These are phyloP conservation scores for Pleurotus tuoliensis DNA, from an alignment of 768 basidiomycete species.

Conservation along the genomic window DNA sequence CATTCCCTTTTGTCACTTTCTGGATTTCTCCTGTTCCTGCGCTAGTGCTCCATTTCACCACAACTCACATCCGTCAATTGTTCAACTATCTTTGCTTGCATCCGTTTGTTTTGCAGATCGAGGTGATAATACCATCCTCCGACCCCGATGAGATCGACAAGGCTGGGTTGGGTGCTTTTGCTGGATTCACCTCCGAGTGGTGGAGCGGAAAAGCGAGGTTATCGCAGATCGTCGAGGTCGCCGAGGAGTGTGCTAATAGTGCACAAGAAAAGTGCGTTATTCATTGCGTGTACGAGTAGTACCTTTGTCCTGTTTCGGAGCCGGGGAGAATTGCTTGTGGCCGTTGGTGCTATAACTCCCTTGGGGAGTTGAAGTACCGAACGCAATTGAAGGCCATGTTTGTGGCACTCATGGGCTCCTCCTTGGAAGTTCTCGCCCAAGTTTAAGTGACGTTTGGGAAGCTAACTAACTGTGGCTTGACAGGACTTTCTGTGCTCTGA, in stretches of 20 bases:
- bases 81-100: slow-evolving; percentile 21
- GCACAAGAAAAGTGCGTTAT: slow-evolving; percentile 23
- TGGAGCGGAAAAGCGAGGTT: slow-evolving; percentile 38
- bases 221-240: slow-evolving; percentile 36
- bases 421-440: neutral
- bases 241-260: slow-evolving; percentile 23
- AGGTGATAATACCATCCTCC: slow-evolving; percentile 54
- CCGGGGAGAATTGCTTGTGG: too few relatives aligned
- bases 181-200: neutral
- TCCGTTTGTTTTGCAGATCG: slow-evolving; percentile 39
- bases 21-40: slow-evolving; percentile 5
- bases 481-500: slow-evolving; percentile 37
- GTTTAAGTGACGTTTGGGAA: too few relatives aligned
- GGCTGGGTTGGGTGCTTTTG: neutral
- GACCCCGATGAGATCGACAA: slow-evolving; percentile 8
- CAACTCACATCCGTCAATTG: slow-evolving; percentile 42
- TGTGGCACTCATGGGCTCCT: too few relatives aligned
- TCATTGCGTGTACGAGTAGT: too few relatives aligned
- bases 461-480: neutral
- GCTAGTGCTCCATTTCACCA: slow-evolving; percentile 21
- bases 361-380: too few relatives aligned
- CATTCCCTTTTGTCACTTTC: too few relatives aligned
- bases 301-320: too few relatives aligned
- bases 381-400: too few relatives aligned
- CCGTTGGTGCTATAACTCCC: too few relatives aligned